These are phyloP conservation scores for Theileria sp. DNA, from an alignment of 169 alveolate species.

Conservation along the genomic window DNA sequence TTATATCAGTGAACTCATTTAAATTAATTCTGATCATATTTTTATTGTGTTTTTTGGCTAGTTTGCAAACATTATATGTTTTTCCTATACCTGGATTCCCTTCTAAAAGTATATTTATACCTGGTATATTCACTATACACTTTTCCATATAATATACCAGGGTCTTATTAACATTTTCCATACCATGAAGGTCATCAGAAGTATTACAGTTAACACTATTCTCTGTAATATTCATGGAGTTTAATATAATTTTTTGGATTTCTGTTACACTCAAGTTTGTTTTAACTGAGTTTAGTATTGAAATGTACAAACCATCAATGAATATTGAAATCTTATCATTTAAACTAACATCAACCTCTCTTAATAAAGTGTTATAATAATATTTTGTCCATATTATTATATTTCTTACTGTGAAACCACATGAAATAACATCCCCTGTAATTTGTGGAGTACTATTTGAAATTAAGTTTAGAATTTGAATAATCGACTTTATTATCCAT, in stretches of 20 bases:
- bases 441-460: background rate
- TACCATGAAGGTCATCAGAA: background rate
- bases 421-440: background rate
- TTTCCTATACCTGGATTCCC: constrained; percentile 99
- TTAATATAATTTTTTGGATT: constrained; percentile 7
- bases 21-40: constrained; percentile 89
- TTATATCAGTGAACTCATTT: constrained; percentile 95
- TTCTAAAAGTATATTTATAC: constrained; percentile 92
- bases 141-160: constrained; percentile 58
- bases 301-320: constrained; percentile 8
- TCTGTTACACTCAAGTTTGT: background rate
- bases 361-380: background rate
- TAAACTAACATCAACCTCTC: background rate
- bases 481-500: constrained; percentile 44
- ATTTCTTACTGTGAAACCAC: background rate
- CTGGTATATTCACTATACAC: constrained; percentile 33
- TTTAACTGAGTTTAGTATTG: constrained; percentile 4
- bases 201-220: background rate
- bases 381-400: constrained; percentile 11
- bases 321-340: background rate
- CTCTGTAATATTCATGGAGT: background rate
- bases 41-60: constrained; percentile 85
- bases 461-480: constrained; percentile 17
- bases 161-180: background rate
- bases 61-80: constrained; percentile 89